Evolutionary conservation across 1,284 basidiomycete species (phyloP).

Genomic region (Rhodotorula sp.): DNA sequence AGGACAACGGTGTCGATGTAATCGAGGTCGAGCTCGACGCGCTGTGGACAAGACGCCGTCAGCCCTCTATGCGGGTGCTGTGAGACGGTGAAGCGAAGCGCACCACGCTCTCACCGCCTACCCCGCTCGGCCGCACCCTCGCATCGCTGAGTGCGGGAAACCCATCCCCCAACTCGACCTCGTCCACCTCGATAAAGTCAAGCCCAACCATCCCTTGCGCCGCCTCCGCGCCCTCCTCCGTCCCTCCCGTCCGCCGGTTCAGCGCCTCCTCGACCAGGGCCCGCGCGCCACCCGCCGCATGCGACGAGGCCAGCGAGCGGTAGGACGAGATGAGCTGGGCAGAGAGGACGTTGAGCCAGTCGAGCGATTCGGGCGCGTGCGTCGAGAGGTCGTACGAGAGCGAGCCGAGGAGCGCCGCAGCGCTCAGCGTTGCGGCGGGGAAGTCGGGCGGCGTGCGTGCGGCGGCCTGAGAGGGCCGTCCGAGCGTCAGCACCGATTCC

Average conservation of each 20-base stretch:
- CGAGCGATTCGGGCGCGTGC: slow-evolving; percentile 58
- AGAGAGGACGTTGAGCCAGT: slow-evolving; percentile 61
- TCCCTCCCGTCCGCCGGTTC: slow-evolving; percentile 28
- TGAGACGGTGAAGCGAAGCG: slow-evolving; percentile 27
- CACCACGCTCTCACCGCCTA: slow-evolving; percentile 56
- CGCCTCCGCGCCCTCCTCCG: slow-evolving; percentile 18
- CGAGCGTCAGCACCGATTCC: slow-evolving; percentile 15
- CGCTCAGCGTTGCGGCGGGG: slow-evolving; percentile 47
- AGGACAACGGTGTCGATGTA: slow-evolving; percentile 59
- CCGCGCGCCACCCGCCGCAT: slow-evolving; percentile 39
- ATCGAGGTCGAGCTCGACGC: slow-evolving; percentile 61
- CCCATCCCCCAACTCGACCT: slow-evolving; percentile 57
- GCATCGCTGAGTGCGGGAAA: slow-evolving; percentile 56
- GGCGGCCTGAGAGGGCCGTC: slow-evolving; percentile 5
- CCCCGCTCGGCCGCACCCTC: slow-evolving; percentile 59
- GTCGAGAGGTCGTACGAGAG: slow-evolving; percentile 58
- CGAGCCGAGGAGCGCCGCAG: slow-evolving; percentile 54
- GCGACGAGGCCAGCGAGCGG: slow-evolving; percentile 42
- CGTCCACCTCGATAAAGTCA: slow-evolving; percentile 56
- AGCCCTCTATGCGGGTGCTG: neutral
- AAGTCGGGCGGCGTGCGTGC: slow-evolving; percentile 44
- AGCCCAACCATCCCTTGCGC: slow-evolving; percentile 34
- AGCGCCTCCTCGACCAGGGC: slow-evolving; percentile 43
- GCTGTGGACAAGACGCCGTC: slow-evolving; percentile 41
- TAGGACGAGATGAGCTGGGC: slow-evolving; percentile 56